Conservation (phyloP, 306 rosid genomes). For the Cajanus cajan region DNA sequence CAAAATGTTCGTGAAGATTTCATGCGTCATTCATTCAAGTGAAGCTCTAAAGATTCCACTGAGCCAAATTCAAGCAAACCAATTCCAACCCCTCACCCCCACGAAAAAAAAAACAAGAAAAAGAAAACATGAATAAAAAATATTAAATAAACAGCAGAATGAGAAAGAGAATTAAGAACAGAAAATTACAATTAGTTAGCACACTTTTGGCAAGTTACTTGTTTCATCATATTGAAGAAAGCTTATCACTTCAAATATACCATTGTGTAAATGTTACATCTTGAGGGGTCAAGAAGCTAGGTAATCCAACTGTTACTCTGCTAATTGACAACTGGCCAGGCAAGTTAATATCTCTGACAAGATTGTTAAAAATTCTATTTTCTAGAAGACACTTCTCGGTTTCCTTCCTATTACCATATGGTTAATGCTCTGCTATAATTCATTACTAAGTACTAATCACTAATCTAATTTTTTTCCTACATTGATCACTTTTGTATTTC, state of each 20-base stretch:
- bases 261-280: background rate
- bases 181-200: background rate
- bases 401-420: background rate
- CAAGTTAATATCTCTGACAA: slow-evolving; percentile 16
- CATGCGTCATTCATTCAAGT: background rate
- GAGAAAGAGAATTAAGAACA: background rate
- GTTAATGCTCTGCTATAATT: background rate
- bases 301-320: background rate
- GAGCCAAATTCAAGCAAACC: background rate
- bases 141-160: background rate
- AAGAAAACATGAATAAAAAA: too few species aligned
- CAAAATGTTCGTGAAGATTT: background rate
- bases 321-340: slow-evolving; percentile 1
- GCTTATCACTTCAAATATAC: background rate
- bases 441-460: background rate
- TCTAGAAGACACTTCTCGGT: slow-evolving; percentile 14
- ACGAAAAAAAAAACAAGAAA: too few species aligned
- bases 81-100: too few species aligned
- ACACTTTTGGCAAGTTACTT: background rate
- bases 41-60: background rate
- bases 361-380: background rate
- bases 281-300: slow-evolving; percentile 1
- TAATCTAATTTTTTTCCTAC: background rate
- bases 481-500: background rate
- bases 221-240: background rate